Base-by-base conservation (phyloP, 1,284 basidiomycete genomes). In the Erythrobasidium hasegawianum region DNA sequence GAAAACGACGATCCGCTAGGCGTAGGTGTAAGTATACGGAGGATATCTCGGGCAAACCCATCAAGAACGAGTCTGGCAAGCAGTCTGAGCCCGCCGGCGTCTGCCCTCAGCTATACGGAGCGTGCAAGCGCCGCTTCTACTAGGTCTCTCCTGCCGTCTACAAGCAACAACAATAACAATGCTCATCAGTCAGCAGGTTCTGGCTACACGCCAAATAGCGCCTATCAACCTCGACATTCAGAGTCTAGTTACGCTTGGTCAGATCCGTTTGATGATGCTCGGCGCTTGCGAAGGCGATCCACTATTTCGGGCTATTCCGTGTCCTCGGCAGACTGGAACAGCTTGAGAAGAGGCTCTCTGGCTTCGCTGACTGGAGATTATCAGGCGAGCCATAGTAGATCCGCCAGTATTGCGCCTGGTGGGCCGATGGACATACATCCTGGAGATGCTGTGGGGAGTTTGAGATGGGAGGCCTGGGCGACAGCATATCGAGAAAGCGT, bases 281-380 rank as follows among this genome's bases (percentile, higher is more conserved):
- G 18, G 14, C 26, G 45, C 2, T n/a, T 65, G 29, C 39, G 62
- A 20, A 33, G 62, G 16, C 22, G 56, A 22, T 65, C 62, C 24
- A 65, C 62, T 29, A 65, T 65, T 13, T 65, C 62, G 7, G 62
- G 62, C n/a, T 65, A 65, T 43, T 65, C 62, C 10, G 56, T 65
- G 1, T 45, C 40, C 27, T 57, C 56, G 9, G 29, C 55, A 39
- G 62, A 65, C 41, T 65, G 62, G 62, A 57, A 40, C 29, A 65
- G 62, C 33, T 47, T 65, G 9, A n/a, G 62, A 11, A 55, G 62
- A 2, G 62, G 62, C 11, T 65, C 62, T 13, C 33, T 65, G 38
- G 45, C 56, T 16, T 65, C 62, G 7, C n/a, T 58, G 2, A 53
- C 27, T 57, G 50, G 20, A 53, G 50, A 18, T 4, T 53, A 16